Evolutionary conservation across 495 filamentous ascomycete species (phyloP).

Genomic region (Penicillium antarcticum): DNA sequence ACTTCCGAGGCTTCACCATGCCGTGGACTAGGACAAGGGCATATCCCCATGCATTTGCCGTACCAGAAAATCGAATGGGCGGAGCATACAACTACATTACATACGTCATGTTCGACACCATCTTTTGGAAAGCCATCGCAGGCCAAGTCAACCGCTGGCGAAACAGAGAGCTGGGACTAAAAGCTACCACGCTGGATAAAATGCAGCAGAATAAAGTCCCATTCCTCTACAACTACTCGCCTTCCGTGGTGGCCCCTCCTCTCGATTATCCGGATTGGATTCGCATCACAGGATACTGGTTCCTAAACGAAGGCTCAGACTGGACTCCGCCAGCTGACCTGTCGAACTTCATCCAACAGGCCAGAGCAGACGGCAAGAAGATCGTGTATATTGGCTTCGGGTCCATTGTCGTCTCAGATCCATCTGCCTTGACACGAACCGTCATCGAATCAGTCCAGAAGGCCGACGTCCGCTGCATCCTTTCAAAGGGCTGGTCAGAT

Average conservation of each 20-base stretch:
- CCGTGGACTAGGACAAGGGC: conserved; percentile 95
- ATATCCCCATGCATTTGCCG: conserved; percentile 97
- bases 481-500: conserved; percentile 99
- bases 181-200: conserved; percentile 80
- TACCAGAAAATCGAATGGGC: conserved; percentile 89
- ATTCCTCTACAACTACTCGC: conserved; percentile 96
- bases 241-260: conserved; percentile 85
- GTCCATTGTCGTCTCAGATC: conserved; percentile 91
- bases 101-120: conserved; percentile 94
- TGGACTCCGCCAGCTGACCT: conserved; percentile 78
- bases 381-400: conserved; percentile 97
- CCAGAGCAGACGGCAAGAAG: conserved; percentile 79
- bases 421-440: conserved; percentile 79
- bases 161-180: conserved; percentile 72
- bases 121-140: conserved; percentile 94
- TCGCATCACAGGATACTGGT: conserved; percentile 96
- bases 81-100: conserved; percentile 93
- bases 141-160: conserved; percentile 93
- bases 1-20: conserved; percentile 98
- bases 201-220: conserved; percentile 95
- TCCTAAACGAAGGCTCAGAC: conserved; percentile 74
- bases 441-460: conserved; percentile 88
- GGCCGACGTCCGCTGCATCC: conserved; percentile 90
- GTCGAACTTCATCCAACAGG: conserved; percentile 72
- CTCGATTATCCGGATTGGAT: conserved; percentile 98